Evolutionary conservation across 441 rosid species (phyloP), one percentile per base, ranked within the genome.

Genomic region (Capsella rubella): DNA sequence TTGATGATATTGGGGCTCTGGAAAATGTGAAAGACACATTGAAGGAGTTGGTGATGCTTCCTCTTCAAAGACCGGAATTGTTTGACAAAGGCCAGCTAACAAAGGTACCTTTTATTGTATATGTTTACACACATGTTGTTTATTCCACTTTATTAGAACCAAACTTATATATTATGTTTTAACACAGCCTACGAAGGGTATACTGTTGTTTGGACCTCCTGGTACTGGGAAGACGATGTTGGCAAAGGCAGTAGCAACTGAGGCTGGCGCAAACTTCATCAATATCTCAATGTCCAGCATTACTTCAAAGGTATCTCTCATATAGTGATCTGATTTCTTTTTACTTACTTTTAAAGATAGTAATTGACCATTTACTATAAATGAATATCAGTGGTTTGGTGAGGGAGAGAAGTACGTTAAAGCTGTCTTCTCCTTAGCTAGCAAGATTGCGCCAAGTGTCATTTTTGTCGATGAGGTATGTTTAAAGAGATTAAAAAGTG

Each of bases 211-310:
- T 81, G 98, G 99, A 71, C 99, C 99, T 62, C 99, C 99, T 81
- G 99, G 99, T 68, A 96, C 99, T 31, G 99, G 99, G 13, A 96
- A 96, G 84, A 96, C 99, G 52, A 96, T 96, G 99, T 89, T 96
- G 59, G 99, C 99, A 4, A 96, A 96, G 82, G 99, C 99, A 47
- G 98, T 96, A 73, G 98, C 99, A 39, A 96, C 98, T 25, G 98
- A 96, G 71, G 97, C 97, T 72, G 99, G 98, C 16, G 99, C 99
- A 60, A 96, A 93, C 83, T 96, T 96, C 71, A 92, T 96, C 43
- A 96, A 96, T 76, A 93, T 96, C 79, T 96, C 99, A n/a, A 96
- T 96, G 99, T 96, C 99, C 25, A 96, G 98, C 86, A 93, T 93
- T 72, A 90, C 99, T 35, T 96, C 99, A 3, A 96, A 96, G 97